These are phyloP conservation scores for Podospora australis DNA, from an alignment of 495 filamentous ascomycete species.

Conservation along the genomic window DNA sequence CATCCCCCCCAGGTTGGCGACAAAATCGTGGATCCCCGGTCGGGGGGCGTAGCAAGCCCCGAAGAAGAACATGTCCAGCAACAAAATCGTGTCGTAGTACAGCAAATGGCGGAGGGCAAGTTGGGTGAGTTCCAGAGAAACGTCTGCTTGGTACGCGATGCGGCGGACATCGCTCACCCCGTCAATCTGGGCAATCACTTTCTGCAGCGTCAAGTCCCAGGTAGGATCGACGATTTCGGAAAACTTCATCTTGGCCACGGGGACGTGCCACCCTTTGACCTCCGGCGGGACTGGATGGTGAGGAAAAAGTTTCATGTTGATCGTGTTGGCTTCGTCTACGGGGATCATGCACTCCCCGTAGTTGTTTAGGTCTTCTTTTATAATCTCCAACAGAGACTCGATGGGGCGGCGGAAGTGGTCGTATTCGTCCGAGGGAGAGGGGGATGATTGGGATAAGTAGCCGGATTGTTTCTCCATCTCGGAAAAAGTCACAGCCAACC, in stretches of 20 bases:
- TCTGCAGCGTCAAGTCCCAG: constrained; percentile 86
- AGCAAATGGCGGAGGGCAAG: constrained; percentile 81
- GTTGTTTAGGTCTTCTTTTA: constrained; percentile 93
- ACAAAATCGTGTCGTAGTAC: constrained; percentile 79
- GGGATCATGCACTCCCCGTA: constrained; percentile 98
- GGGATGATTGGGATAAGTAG: constrained; percentile 54
- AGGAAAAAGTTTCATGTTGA: constrained; percentile 94
- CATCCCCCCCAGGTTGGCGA: constrained; percentile 59
- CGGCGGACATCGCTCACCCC: constrained; percentile 80
- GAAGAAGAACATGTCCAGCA: constrained; percentile 93
- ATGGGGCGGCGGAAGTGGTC: constrained; percentile 48
- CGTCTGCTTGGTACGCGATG: constrained; percentile 77
- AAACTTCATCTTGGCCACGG: constrained; percentile 78
- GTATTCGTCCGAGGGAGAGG: constrained; percentile 2
- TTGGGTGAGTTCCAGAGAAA: constrained; percentile 73
- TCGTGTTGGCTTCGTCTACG: constrained; percentile 86
- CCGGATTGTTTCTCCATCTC: constrained; percentile 81
- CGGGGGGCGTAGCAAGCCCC: constrained; percentile 75
- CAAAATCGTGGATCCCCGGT: constrained; percentile 69
- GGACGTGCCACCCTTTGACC: constrained; percentile 82
- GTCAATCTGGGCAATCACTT: constrained; percentile 77
- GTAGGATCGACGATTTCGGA: constrained; percentile 65
- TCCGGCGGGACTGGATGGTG: constrained; percentile 69
- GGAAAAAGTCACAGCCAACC: constrained; percentile 77
- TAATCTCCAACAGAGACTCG: constrained; percentile 76